These are phyloP conservation scores for Blastomyces emzantsi DNA, from an alignment of 2,329 filamentous ascomycete genomes.

Conservation along the genomic window DNA sequence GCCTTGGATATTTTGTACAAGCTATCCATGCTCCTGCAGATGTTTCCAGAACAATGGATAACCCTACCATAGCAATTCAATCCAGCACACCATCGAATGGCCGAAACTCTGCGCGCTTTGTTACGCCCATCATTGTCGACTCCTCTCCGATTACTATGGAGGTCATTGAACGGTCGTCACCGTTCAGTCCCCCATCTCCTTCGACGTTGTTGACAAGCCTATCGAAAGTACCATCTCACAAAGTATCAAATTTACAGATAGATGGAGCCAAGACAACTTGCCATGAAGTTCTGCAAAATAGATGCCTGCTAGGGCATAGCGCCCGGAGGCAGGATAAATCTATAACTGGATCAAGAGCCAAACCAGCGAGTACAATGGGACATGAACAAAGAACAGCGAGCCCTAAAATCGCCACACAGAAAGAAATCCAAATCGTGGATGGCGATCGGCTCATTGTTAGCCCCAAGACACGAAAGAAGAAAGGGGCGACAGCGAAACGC, in stretches of 20 bases:
- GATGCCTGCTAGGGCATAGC: background rate
- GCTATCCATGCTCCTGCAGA: background rate
- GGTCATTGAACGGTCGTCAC: conserved; percentile 16
- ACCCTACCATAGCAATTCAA: conserved; percentile 10
- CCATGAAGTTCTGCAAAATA: background rate
- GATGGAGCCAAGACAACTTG: background rate
- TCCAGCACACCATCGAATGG: conserved; percentile 34
- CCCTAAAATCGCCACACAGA: background rate
- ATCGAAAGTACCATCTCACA: background rate
- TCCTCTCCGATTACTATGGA: conserved; percentile 6
- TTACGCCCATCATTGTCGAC: conserved; percentile 22
- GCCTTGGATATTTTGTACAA: background rate
- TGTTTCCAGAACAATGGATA: background rate
- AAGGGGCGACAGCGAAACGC: conserved; percentile 21
- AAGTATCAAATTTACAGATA: background rate
- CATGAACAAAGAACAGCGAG: background rate
- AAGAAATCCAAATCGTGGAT: background rate
- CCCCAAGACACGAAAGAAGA: conserved; percentile 17
- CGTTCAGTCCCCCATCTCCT: conserved; percentile 20
- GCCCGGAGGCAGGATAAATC: background rate
- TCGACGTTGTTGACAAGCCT: conserved; percentile 15
- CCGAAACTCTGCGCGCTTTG: conserved; percentile 23
- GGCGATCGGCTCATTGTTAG: conserved; percentile 10
- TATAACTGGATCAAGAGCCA: conserved; percentile 1
- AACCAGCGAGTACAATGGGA: conserved; percentile 9